Conservation (phyloP, 2,329 filamentous ascomycete genomes). For the Phialocephala sp. region DNA sequence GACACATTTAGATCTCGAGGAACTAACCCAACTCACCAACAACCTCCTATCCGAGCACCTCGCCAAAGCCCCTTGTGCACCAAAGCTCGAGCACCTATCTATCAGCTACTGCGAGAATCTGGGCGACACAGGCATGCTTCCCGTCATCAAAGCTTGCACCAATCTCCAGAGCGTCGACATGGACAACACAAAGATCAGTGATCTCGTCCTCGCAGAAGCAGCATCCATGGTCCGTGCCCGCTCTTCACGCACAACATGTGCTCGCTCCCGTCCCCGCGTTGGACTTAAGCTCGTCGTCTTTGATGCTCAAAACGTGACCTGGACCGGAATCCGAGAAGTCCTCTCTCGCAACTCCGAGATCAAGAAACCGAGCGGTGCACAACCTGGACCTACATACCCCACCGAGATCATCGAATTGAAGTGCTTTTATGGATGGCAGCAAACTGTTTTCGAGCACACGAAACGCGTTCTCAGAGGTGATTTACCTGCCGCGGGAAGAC, state of each 20-base stretch:
- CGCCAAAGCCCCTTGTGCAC: constrained; percentile 76
- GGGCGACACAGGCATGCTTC: constrained; percentile 82
- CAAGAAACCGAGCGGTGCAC: constrained; percentile 51
- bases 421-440: constrained; percentile 95
- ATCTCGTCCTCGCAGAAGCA: constrained; percentile 84
- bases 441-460: constrained; percentile 91
- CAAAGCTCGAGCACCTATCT: constrained; percentile 77
- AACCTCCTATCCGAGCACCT: constrained; percentile 72
- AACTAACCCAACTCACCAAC: constrained; percentile 80
- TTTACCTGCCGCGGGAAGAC: constrained; percentile 71
- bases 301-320: constrained; percentile 90
- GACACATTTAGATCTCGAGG: constrained; percentile 89
- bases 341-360: constrained; percentile 83
- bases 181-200: constrained; percentile 92
- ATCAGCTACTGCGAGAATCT: constrained; percentile 90
- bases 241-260: constrained; percentile 45
- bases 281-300: constrained; percentile 83
- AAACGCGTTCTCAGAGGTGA: constrained; percentile 84
- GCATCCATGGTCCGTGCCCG: constrained; percentile 78
- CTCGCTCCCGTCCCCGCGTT: constrained; percentile 36
- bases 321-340: constrained; percentile 88
- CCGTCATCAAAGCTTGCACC: constrained; percentile 77
- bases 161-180: constrained; percentile 76
- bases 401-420: constrained; percentile 84
- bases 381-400: constrained; percentile 56